Base-by-base conservation (phyloP, 2,329 filamentous ascomycete species). In the Aspergillus vadensis region DNA sequence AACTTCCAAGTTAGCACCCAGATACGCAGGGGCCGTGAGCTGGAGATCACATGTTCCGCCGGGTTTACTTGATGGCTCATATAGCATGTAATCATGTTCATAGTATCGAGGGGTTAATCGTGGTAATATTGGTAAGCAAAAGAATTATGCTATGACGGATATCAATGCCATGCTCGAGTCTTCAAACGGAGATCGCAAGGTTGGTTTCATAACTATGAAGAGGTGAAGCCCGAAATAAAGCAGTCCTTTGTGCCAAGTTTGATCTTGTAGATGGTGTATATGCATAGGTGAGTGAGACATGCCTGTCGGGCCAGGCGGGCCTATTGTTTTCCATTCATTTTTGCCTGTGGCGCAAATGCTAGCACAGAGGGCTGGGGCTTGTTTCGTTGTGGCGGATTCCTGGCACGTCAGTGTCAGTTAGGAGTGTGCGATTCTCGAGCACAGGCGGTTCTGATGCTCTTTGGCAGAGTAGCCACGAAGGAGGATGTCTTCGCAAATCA, bases 191-290 rank as follows among this genome's bases (percentile, higher is more conserved):
- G 75, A 77, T 19, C 72, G 78, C 58, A 65, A 58, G 7, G 65
- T 80, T 55, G 72, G 76, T 17, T 79, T 80, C 36, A 77, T 76
- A 19, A 80, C 77, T 1, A 69, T 73, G 30, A 59, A 70, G 7
- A 74, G 74, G 10, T 77, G 79, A 75, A 77, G 30, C 47, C 32
- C 79, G 76, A 76, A 64, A 67, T 7, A 55, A 2, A 60, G 65
- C 65, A 70, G 62, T 61, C 66, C 32, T 76, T 77, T 65, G 57
- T 78, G 50, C 63, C 66, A 27, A 65, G 64, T 36, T 55, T 76
- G 12, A 36, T 14, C 32, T 14, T 36, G 32, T 36, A 6, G 10
- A 36, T 36, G 32, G 32, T 5, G 32, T 59, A 65, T 70, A 17
- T 68, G 72, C 17, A 74, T 76, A 71, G 72, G 70, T 5, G 60